Evolutionary conservation across 2,329 filamentous ascomycete genomes (phyloP), one percentile per base, ranked within the genome.

Genomic region (Arthrocladium fulminans): DNA sequence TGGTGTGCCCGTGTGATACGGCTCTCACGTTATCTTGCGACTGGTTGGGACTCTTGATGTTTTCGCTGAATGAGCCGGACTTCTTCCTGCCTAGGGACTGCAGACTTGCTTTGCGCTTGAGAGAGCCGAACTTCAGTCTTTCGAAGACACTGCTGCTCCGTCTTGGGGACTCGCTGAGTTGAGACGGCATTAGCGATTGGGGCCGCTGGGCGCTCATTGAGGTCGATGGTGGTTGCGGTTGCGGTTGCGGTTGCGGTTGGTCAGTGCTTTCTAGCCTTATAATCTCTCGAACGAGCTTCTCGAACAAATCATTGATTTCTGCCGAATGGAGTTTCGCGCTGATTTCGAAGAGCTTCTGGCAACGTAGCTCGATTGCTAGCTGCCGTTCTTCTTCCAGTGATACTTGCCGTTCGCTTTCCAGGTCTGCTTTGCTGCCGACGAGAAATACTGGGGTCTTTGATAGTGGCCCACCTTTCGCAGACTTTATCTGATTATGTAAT

Each of bases 381-480:
- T 38, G 29, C 19, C 32, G n/a, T 23, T 10, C 43, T 45, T 45
- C 43, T 13, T 35, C 29, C n/a, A 45, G 43, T 5, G 29, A n/a
- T 3, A 45, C 30, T 29, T 45, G 23, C n/a, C 43, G 23, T 34
- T 37, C 29, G 32, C 32, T 23, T 20, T 45, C 43, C 6, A 45
- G 43, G n/a, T 45, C 43, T 19, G 22, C 17, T 37, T 45, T 45
- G 43, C 4, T 45, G 19, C 43, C 43, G 15, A 45, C 43, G n/a
- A 45, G 17, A n/a, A 37, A 45, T 12, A 45, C 27, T 3, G 43
- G 29, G 9, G 20, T 20, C 19, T 37, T 45, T n/a, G 15, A 12
- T 35, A 38, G n/a, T 34, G 27, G 13, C 30, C 7, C 7, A 17
- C 24, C 29, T 25, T 45, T 45, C 15, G 43, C 22, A 20, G 29